Base-by-base conservation (phyloP, 192 early-diverging fungal genomes). In the Lobulomyces angularis region DNA sequence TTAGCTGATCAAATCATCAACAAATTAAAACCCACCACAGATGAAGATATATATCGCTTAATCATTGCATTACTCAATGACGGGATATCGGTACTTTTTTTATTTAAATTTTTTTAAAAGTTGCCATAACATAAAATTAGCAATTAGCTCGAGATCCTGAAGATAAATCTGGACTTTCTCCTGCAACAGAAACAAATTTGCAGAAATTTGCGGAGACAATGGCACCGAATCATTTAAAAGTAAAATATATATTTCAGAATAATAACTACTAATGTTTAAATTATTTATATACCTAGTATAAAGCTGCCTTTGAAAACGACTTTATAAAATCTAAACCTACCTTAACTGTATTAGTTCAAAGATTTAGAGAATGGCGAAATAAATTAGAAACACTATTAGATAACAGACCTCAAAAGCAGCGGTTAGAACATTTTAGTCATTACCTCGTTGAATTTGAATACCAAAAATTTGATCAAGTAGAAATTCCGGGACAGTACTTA, bases 391-490 rank as follows among this genome's bases (percentile, higher is more conserved):
- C 74, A 21, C 65, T 85, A 27, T 62, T 99, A 36, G 83, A 86
- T 41, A 69, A 68, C 47, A 78, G 88, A 27, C 87, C 90, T n/a
- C 56, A 72, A 21, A 69, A 65, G 35, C 86, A 84, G 40, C 76
- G 84, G 56, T 64, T 96, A 2, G 87, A 94, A 48, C 70, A 84
- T 45, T 86, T 82, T 53, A 84, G 80, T 25, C 84, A 86, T 31
- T 94, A 90, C 64, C 58, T 99, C 35, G 88, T 85, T 6, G 96
- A 99, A 59, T 97, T 99, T 69, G 91, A 97, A 53, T 87, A 94
- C 58, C 83, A 89, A 53, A 94, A 93, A 56, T 96, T 97, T 52
- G 93, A 96, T 46, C 91, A 97, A 40, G 84, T 99, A n/a, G 93
- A 97, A 48, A 77, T 99, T 4, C 96, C 96, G 11, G 96, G 96